Evolutionary conservation across 2,329 filamentous ascomycete genomes (phyloP).

Genomic region (Colletotrichum caudatum): DNA sequence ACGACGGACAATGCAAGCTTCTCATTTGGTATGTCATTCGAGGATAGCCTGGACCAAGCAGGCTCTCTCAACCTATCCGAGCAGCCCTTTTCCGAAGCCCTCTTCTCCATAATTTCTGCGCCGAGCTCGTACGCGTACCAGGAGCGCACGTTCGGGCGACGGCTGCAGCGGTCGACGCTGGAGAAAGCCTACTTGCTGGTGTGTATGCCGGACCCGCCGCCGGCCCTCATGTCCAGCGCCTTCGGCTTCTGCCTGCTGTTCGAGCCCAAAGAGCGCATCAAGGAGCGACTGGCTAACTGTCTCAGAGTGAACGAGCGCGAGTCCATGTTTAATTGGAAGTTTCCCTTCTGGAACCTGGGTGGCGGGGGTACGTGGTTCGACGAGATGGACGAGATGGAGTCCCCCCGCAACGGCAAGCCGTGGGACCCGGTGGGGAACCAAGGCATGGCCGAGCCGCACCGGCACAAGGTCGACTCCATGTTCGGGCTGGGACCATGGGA

Average conservation of each 20-base stretch:
- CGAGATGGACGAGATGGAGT: conserved; percentile 20
- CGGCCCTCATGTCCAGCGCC: conserved; percentile 62
- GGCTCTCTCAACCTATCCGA: conserved; percentile 7
- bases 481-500: conserved; percentile 61
- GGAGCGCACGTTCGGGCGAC: conserved; percentile 77
- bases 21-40: conserved; percentile 53
- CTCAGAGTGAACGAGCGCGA: conserved; percentile 51
- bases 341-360: conserved; percentile 75
- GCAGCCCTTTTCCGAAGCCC: conserved; percentile 40
- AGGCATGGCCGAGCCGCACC: conserved; percentile 48
- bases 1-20: conserved; percentile 67
- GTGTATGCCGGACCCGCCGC: conserved; percentile 60
- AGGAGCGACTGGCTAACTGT: conserved; percentile 53
- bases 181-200: conserved; percentile 74
- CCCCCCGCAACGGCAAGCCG: conserved; percentile 3
- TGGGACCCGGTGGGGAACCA: conserved; percentile 53
- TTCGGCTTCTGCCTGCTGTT: conserved; percentile 79
- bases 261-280: conserved; percentile 62
- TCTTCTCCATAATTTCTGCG: conserved; percentile 54
- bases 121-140: conserved; percentile 70
- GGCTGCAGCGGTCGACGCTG: conserved; percentile 73
- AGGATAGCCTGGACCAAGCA: conserved; percentile 32
- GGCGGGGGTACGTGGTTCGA: conserved; percentile 75
- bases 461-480: conserved; percentile 49
- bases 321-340: conserved; percentile 68